These are phyloP conservation scores for Suhomyces xylopsoci DNA, from an alignment of 805 yeast species.

Conservation along the genomic window DNA sequence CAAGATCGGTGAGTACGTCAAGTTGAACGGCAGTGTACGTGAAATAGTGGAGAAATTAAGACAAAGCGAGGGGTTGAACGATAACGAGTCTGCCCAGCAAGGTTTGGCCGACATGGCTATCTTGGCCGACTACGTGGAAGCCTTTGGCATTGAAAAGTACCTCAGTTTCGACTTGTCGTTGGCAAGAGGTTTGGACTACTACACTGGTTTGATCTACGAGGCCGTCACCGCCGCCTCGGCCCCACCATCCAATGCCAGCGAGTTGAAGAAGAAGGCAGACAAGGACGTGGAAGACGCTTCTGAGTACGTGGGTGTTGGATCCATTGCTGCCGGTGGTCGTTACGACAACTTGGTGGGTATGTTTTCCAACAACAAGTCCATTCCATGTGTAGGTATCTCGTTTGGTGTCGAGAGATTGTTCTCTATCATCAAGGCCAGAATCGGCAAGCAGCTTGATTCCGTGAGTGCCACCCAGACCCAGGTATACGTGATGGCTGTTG, in stretches of 20 bases:
- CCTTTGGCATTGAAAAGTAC: conserved; percentile 66
- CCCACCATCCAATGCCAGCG: conserved; percentile 82
- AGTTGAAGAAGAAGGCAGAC: conserved; percentile 49
- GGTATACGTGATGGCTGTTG: conserved; percentile 95
- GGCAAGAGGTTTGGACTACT: conserved; percentile 97
- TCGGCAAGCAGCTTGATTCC: conserved; percentile 52
- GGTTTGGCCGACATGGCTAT: conserved; percentile 81
- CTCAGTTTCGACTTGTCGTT: conserved; percentile 88
- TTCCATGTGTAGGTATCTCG: conserved; percentile 96
- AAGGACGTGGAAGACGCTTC: conserved; percentile 85
- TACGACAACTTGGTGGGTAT: conserved; percentile 95
- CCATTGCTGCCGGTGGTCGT: conserved; percentile 98
- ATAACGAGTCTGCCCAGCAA: conserved; percentile 68
- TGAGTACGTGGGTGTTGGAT: conserved; percentile 96
- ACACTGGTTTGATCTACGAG: conserved; percentile 95
- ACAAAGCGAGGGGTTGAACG: conserved; percentile 53
- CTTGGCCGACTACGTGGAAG: conserved; percentile 74
- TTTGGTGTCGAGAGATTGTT: conserved; percentile 96
- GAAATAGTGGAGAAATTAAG: conserved; percentile 58
- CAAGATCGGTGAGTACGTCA: conserved; percentile 86
- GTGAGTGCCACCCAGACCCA: conserved; percentile 86
- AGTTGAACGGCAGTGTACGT: conserved; percentile 71
- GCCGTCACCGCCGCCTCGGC: conserved; percentile 95
- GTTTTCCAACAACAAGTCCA: conserved; percentile 89
- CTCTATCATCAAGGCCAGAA: conserved; percentile 79